Evolutionary conservation across 176 grass and related monocot genomes (phyloP).

Genomic region (Zoysia japonica): DNA sequence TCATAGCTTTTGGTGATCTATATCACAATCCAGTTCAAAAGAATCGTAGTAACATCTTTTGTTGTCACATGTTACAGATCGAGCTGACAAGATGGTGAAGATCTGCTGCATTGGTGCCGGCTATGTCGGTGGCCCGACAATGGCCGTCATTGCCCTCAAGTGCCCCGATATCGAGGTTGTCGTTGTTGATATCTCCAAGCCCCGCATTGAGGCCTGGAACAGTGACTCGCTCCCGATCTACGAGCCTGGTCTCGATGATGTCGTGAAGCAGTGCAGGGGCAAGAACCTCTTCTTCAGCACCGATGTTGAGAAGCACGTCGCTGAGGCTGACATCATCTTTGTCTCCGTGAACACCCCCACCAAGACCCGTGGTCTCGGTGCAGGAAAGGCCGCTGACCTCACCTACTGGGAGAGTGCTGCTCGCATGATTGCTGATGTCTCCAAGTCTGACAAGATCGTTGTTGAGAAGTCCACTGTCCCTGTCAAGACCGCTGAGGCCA

Average conservation of each 20-base stretch:
- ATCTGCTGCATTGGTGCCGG: conserved; percentile 95
- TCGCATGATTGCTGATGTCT: conserved; percentile 87
- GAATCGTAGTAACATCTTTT: not conserved
- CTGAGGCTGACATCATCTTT: conserved; percentile 87
- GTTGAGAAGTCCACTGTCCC: conserved; percentile 95
- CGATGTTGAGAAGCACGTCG: conserved; percentile 74
- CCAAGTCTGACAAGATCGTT: conserved; percentile 92
- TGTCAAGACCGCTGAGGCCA: conserved; percentile 89
- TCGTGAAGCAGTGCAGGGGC: conserved; percentile 79
- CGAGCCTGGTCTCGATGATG: conserved; percentile 81
- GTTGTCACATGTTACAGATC: conserved; percentile 12
- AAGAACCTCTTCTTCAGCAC: conserved; percentile 94
- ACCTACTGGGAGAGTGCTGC: conserved; percentile 98
- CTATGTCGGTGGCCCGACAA: conserved; percentile 87
- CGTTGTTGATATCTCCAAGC: conserved; percentile 64
- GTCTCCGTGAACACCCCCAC: conserved; percentile 91
- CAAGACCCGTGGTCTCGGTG: conserved; percentile 90
- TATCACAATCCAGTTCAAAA: not conserved
- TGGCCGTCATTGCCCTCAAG: conserved; percentile 90
- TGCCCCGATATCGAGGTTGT: conserved; percentile 79
- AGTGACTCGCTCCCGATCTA: conserved; percentile 83
- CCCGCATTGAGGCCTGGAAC: conserved; percentile 91
- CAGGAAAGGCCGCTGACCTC: conserved; percentile 88
- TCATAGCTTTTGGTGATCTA: not conserved
- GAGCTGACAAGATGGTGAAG: conserved; percentile 80